phyloP scores from a whole-genome alignment of 768 basidiomycete genomes.

The Suillus bovinus region DNA sequence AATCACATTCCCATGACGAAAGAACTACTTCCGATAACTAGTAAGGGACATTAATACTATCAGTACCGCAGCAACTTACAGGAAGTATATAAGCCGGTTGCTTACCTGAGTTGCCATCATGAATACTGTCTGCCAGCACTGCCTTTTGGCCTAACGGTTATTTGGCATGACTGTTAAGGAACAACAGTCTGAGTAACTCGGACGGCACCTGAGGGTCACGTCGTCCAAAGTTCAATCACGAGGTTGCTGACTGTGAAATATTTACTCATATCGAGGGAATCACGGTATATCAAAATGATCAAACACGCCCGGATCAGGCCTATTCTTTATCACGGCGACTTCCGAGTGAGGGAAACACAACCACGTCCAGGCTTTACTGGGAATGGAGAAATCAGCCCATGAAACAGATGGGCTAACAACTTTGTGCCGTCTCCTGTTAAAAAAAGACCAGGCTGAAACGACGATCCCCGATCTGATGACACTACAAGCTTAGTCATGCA shows the following conservation, averaged over 20 bases:
- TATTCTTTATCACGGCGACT: not conserved
- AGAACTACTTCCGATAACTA: not conserved
- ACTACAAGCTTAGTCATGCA: not conserved
- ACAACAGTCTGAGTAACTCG: too few species aligned
- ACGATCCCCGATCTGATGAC: not conserved
- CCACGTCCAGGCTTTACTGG: too few species aligned
- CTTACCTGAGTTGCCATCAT: too few species aligned
- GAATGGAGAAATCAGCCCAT: too few species aligned
- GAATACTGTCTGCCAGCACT: too few species aligned
- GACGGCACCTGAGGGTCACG: too few species aligned
- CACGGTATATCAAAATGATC: not conserved
- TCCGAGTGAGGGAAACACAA: not conserved
- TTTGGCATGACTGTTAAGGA: too few species aligned
- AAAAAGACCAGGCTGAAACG: not conserved
- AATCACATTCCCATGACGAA: not conserved
- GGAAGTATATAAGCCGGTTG: too few species aligned
- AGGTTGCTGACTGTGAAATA: not conserved
- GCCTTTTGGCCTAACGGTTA: too few species aligned
- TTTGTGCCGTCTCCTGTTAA: too few species aligned
- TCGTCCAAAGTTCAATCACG: not conserved
- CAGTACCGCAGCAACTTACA: not conserved
- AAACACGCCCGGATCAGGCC: not conserved
- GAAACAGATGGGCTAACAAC: too few species aligned
- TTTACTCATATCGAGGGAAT: not conserved
- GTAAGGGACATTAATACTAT: not conserved